phyloP scores from a whole-genome alignment of 306 rosid species.

The Hippophae rhamnoides region DNA sequence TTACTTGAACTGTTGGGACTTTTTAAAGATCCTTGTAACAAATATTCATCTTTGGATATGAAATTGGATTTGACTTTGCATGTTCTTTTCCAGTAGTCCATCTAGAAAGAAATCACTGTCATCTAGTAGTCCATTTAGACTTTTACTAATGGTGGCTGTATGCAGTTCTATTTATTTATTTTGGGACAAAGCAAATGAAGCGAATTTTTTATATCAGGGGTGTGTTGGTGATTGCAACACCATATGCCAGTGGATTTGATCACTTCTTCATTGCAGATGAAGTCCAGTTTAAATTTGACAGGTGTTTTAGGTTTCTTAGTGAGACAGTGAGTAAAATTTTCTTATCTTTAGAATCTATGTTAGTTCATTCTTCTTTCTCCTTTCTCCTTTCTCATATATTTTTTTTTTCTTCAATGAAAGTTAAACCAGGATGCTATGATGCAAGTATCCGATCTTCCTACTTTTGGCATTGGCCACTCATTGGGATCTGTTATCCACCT shows the following conservation, averaged over 20 bases:
- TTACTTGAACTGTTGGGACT: neutral
- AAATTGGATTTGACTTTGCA: neutral
- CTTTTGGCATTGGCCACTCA: slow-evolving; percentile 91
- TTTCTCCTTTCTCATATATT: neutral
- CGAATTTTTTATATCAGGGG: slow-evolving; percentile 43
- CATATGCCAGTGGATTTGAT: slow-evolving; percentile 97
- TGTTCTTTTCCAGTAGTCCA: neutral
- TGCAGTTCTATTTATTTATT: slow-evolving; percentile 8
- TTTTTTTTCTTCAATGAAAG: slow-evolving; percentile 1
- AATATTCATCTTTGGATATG: neutral
- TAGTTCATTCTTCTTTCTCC: neutral
- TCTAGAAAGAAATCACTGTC: neutral
- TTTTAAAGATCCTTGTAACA: neutral
- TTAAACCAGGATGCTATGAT: slow-evolving; percentile 24
- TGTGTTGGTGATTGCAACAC: slow-evolving; percentile 81
- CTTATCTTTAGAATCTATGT: slow-evolving; percentile 14
- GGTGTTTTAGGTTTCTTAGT: slow-evolving; percentile 60
- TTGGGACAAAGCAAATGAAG: slow-evolving; percentile 14
- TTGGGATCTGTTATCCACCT: slow-evolving; percentile 97
- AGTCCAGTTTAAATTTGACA: slow-evolving; percentile 85
- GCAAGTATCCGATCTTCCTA: slow-evolving; percentile 83
- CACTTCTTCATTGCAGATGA: slow-evolving; percentile 95
- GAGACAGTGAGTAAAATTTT: slow-evolving; percentile 46
- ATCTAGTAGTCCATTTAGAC: slow-evolving; percentile 3
- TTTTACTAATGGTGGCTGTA: neutral